These are phyloP conservation scores for Aureobasidium musti DNA, from an alignment of 2,329 filamentous ascomycete genomes.

Conservation along the genomic window DNA sequence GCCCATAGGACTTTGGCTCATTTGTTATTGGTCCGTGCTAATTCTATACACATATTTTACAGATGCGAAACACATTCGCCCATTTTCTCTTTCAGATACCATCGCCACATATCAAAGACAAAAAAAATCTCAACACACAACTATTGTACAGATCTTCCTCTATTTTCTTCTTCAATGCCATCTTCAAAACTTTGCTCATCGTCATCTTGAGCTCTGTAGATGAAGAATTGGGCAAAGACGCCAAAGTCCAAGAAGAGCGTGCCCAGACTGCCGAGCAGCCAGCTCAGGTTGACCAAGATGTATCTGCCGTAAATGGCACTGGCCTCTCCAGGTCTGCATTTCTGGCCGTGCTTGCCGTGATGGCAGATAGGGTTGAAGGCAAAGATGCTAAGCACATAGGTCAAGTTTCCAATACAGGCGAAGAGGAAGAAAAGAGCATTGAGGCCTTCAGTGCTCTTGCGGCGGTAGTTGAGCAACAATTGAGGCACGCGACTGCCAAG, in stretches of 20 bases:
- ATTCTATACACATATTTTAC: background rate
- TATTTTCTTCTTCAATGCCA: slow-evolving; percentile 19
- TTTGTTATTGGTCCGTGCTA: background rate
- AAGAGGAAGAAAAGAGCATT: slow-evolving; percentile 96
- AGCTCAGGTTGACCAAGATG: slow-evolving; percentile 85
- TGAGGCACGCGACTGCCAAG: slow-evolving; percentile 88
- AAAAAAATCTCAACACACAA: background rate
- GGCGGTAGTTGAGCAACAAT: slow-evolving; percentile 84
- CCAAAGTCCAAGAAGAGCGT: slow-evolving; percentile 81
- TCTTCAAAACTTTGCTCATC: slow-evolving; percentile 34
- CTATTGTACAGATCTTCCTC: slow-evolving; percentile 33
- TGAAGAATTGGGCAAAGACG: slow-evolving; percentile 89
- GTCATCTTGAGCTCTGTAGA: slow-evolving; percentile 64
- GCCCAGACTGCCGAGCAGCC: slow-evolving; percentile 85
- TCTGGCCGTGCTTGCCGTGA: slow-evolving; percentile 39
- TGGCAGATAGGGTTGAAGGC: slow-evolving; percentile 78
- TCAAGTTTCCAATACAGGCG: slow-evolving; percentile 91
- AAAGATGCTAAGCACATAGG: slow-evolving; percentile 88
- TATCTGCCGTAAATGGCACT: slow-evolving; percentile 71
- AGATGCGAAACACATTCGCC: background rate
- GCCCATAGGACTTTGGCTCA: background rate
- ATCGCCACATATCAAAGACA: background rate
- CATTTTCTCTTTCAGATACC: background rate
- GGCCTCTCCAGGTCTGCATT: slow-evolving; percentile 68
- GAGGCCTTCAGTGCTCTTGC: slow-evolving; percentile 91